phyloP scores from a whole-genome alignment of 495 filamentous ascomycete genomes.

The Aspergillus ostianus region DNA sequence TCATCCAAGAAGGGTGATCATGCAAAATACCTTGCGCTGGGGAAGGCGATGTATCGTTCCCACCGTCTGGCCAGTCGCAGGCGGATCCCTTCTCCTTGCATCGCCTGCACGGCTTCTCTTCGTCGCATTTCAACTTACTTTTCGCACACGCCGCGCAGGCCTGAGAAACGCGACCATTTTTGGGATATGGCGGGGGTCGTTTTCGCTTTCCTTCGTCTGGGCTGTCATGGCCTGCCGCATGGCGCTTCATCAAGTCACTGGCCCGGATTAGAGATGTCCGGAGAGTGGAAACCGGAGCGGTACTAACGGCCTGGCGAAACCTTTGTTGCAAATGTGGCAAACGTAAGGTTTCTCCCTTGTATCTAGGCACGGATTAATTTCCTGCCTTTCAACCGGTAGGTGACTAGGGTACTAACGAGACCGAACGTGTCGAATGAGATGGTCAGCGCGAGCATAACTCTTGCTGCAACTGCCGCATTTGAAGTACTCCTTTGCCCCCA shows the following conservation, averaged over 20 bases:
- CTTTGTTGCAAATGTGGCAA: conserved; percentile 50
- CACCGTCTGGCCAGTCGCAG: conserved; percentile 45
- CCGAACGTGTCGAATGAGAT: conserved; percentile 56
- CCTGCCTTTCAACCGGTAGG: background rate
- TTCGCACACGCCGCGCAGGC: conserved; percentile 53
- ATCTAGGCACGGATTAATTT: conserved; percentile 22
- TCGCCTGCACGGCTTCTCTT: conserved; percentile 46
- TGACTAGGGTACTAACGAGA: conserved; percentile 32
- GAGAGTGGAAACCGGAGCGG: background rate
- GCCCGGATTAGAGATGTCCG: background rate
- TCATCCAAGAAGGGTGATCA: background rate
- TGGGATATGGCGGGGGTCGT: conserved; percentile 29
- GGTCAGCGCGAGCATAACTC: conserved; percentile 54
- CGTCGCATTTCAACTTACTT: conserved; percentile 55
- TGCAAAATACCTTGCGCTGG: conserved; percentile 21
- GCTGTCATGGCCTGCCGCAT: conserved; percentile 51
- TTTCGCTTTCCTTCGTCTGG: conserved; percentile 42
- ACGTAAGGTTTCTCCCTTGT: conserved; percentile 55
- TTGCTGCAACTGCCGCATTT: conserved; percentile 56
- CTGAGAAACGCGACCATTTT: conserved; percentile 51
- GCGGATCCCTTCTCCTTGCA: conserved; percentile 44
- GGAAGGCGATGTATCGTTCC: conserved; percentile 22
- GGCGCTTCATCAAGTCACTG: conserved; percentile 53
- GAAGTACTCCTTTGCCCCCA: conserved; percentile 34
- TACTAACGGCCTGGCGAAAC: conserved; percentile 49